phyloP scores from a whole-genome alignment of 2,329 filamentous ascomycete species.

The Endoconidiophora polonica region DNA sequence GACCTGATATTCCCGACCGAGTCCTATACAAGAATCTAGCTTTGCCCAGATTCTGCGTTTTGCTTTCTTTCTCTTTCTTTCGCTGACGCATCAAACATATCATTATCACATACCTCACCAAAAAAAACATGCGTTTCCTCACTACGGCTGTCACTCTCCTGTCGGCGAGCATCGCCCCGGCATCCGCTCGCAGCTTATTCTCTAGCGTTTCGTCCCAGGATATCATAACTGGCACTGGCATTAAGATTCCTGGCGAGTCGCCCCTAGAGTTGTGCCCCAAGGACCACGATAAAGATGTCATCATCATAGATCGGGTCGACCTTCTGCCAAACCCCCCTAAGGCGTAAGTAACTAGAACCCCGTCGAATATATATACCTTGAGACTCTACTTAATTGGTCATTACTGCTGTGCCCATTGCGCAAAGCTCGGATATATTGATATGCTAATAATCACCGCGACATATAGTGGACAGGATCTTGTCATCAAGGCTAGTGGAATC shows the following conservation, averaged over 20 bases:
- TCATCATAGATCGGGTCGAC: slow-evolving; percentile 65
- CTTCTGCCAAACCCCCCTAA: slow-evolving; percentile 71
- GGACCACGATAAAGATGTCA: slow-evolving; percentile 45
- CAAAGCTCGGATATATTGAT: not conserved
- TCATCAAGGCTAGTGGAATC: slow-evolving; percentile 63
- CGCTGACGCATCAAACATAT: too few relatives aligned
- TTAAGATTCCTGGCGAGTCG: slow-evolving; percentile 64
- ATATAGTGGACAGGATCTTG: slow-evolving; percentile 55
- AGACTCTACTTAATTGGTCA: too few relatives aligned
- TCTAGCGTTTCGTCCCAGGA: slow-evolving; percentile 22
- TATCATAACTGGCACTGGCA: too few relatives aligned
- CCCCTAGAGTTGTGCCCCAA: slow-evolving; percentile 62
- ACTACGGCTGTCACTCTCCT: slow-evolving; percentile 29
- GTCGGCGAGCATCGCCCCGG: slow-evolving; percentile 28
- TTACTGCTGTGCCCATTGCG: too few relatives aligned
- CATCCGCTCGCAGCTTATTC: slow-evolving; percentile 28
- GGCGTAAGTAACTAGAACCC: slow-evolving; percentile 43
- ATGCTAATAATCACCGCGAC: slow-evolving; percentile 15
- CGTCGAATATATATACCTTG: not conserved
- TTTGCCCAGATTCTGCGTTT: too few relatives aligned
- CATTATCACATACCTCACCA: not conserved
- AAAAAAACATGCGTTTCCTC: slow-evolving; percentile 14
- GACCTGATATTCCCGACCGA: too few relatives aligned
- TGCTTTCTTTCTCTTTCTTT: too few relatives aligned
- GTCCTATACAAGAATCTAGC: too few relatives aligned